Evolutionary conservation across 1,284 basidiomycete genomes (phyloP).

Genomic region (Chondrostereum purpureum): DNA sequence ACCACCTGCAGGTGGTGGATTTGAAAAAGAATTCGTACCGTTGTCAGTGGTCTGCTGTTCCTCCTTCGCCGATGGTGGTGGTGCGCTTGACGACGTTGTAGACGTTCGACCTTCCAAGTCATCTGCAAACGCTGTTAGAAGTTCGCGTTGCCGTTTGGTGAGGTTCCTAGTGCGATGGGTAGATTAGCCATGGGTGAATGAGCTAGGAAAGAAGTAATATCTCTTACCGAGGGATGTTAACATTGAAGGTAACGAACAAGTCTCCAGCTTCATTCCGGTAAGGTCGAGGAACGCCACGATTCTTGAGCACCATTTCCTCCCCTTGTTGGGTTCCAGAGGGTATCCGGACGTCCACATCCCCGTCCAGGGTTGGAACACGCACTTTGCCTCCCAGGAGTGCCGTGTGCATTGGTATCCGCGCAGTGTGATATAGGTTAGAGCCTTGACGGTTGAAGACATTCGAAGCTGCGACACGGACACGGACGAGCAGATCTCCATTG

Average conservation of each 20-base stretch:
- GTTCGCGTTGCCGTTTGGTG: constrained; percentile 77
- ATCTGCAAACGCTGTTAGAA: constrained; percentile 89
- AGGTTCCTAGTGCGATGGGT: constrained; percentile 58
- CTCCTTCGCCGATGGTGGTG: constrained; percentile 18
- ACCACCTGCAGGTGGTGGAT: constrained; percentile 46
- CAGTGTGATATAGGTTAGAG: constrained; percentile 85
- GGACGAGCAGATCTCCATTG: constrained; percentile 83
- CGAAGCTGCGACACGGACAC: constrained; percentile 80
- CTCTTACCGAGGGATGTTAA: constrained; percentile 84
- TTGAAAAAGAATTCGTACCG: constrained; percentile 68
- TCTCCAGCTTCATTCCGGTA: constrained; percentile 77
- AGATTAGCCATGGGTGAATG: constrained; percentile 6
- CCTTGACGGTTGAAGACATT: constrained; percentile 90
- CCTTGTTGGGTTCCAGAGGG: constrained; percentile 93
- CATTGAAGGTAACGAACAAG: constrained; percentile 84
- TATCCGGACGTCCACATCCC: constrained; percentile 92
- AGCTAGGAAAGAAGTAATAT: background rate
- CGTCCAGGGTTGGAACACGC: constrained; percentile 91
- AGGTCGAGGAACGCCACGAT: constrained; percentile 76
- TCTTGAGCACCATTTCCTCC: constrained; percentile 93
- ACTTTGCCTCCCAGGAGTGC: constrained; percentile 91
- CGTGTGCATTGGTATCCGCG: constrained; percentile 86
- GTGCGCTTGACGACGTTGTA: constrained; percentile 13
- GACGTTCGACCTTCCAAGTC: constrained; percentile 71
- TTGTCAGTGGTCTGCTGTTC: constrained; percentile 39